Evolutionary conservation across 1,139 yeast genomes (phyloP).

Genomic region (Taphrina sp.): DNA sequence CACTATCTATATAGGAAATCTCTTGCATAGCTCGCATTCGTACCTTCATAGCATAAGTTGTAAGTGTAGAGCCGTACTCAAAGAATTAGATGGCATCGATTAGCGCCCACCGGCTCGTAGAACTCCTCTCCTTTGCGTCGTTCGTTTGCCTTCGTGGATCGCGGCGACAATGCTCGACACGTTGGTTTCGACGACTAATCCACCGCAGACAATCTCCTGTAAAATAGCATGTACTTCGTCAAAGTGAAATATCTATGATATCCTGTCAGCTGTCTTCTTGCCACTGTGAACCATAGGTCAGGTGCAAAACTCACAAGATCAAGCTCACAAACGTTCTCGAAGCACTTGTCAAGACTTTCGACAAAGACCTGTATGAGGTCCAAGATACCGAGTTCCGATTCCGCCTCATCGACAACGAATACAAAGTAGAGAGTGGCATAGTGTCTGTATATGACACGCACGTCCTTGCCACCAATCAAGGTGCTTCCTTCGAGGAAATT

Average conservation of each 20-base stretch:
- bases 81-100: no score
- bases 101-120: not conserved
- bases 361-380: slow-evolving; percentile 96
- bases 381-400: slow-evolving; percentile 86
- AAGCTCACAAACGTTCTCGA: slow-evolving; percentile 89
- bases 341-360: slow-evolving; percentile 87
- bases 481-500: slow-evolving; percentile 56
- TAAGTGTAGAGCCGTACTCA: no score
- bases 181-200: slow-evolving; percentile 97
- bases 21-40: no score
- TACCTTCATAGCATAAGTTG: no score
- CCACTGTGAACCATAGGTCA: slow-evolving; percentile 61
- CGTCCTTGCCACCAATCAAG: slow-evolving; percentile 66
- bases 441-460: slow-evolving; percentile 87
- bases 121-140: slow-evolving; percentile 21
- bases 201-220: slow-evolving; percentile 88
- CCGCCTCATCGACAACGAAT: slow-evolving; percentile 92
- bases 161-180: slow-evolving; percentile 76
- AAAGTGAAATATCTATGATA: slow-evolving; percentile 60
- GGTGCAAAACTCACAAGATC: slow-evolving; percentile 76
- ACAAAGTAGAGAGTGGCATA: slow-evolving; percentile 94
- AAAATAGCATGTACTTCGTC: slow-evolving; percentile 89
- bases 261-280: not conserved
- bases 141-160: slow-evolving; percentile 47
- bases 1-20: slow-evolving; percentile 5